Evolutionary conservation across 1,284 basidiomycete species (phyloP), one percentile per base, ranked within the genome.

Genomic region (Austroboletus novae-zelandiae): DNA sequence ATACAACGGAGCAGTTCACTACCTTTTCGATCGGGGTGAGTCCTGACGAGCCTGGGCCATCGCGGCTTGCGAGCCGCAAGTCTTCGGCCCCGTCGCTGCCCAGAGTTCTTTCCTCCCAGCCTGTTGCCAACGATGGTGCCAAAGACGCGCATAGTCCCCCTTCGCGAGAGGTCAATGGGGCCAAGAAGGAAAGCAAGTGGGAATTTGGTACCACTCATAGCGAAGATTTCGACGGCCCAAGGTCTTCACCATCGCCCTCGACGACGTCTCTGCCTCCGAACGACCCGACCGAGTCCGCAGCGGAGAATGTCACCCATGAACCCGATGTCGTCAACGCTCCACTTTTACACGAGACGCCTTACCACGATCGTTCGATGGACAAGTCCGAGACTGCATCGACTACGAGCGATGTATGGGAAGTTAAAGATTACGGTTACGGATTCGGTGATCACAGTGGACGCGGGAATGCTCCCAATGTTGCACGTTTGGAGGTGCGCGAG

Each of bases 381-480:
- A 54, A 53, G 17, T 58, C 55, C 5, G 57, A 61, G 44, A 43
- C 53, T 4, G 51, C 30, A 17, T 69, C 67, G 8, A 27, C 47
- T 10, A 10, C 51, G 15, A 68, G 66, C 31, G 76, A 77, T 48
- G 77, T 78, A 14, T 79, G 76, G 66, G 74, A 76, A 53, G 84
- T 86, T 41, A 78, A 74, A 54, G 76, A 87, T 60, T 86, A 74
- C 52, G 84, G 82, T 8, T 84, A 70, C 57, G 79, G 81, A 1
- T 83, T 83, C 54, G 82, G 82, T 5, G 60, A 67, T 15, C 56
- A 64, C 6, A 69, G 66, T 48, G 72, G 71, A 5, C 60, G 55
- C 7, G 70, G 71, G 2, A 67, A 68, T 29, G 65, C 64, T 2
- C 50, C 64, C 4, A 59, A 62, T 1, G 51, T 68, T 17, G 54